Base-by-base conservation (phyloP, 257 asterid species). In the Echites panduratus region DNA sequence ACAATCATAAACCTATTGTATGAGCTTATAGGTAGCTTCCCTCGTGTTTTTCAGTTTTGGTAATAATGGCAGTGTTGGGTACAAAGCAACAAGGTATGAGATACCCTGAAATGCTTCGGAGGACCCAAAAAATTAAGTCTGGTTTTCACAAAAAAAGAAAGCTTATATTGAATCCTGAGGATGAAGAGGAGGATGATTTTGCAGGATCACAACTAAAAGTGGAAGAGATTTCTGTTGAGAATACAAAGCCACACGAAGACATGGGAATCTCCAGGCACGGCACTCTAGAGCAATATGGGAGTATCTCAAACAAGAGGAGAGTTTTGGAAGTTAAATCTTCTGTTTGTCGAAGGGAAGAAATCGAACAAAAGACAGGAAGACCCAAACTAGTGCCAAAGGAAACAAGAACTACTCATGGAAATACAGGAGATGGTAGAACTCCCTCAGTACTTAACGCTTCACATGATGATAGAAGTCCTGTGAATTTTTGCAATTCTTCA, bases 51-150 rank as follows among this genome's bases (percentile, higher is more conserved):
- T 76, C 43, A 70, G 76, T 62, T 20, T 80, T 79, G 67, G 84
- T 70, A 75, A 68, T 63, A 48, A 89, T 90, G 97, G 82, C 84
- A 38, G 75, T 85, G 10, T 11, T 87, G 76, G 66, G 76, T 52
- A 56, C 85, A 17, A 83, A 84, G 70, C 87, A 77, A 77, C 86
- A 83, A 43, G 76, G 62, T 38, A 77, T 74, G 29, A 79, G 68
- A 63, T 40, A 66, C 52, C 52, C 53, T 41, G 68, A 78, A 54
- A 48, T 38, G 70, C 67, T 44, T 10, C 73, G 75, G 35, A 66
- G 84, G 56, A 74, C 73, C 71, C 70, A 79, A 53, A 77, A 80
- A 45, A 79, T 49, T 65, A 77, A 20, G 53, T 71, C 88, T 75
- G 70, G 17, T 67, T 29, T 62, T 19, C 35, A 58, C 44, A 78